Evolutionary conservation across 768 basidiomycete species (phyloP).

Genomic region (Auriscalpium vulgare): DNA sequence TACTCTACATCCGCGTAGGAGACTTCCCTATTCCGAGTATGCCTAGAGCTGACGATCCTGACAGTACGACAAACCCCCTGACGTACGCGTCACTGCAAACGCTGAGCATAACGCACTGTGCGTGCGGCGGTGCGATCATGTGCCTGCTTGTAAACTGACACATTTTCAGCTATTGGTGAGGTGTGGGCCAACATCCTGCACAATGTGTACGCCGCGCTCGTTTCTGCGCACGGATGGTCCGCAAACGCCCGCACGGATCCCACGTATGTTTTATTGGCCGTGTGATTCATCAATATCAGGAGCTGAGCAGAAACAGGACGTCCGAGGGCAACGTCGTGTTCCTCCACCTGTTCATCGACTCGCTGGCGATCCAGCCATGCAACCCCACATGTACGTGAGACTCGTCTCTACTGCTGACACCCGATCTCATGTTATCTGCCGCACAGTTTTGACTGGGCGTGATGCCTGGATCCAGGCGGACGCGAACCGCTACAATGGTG

Average conservation of each 20-base stretch:
- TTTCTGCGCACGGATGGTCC: constrained; percentile 21
- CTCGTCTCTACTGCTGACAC: neutral
- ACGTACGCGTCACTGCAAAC: constrained; percentile 31
- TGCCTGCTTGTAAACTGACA: neutral
- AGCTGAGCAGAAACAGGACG: constrained; percentile 12
- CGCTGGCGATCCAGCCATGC: constrained; percentile 39
- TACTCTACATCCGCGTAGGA: constrained; percentile 45
- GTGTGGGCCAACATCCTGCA: constrained; percentile 42
- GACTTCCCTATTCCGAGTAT: constrained; percentile 17
- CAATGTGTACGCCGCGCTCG: constrained; percentile 26
- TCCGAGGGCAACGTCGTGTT: constrained; percentile 42
- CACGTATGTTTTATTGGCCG: constrained; percentile 14
- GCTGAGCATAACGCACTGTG: constrained; percentile 39
- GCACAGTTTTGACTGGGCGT: constrained; percentile 37
- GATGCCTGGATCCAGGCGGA: constrained; percentile 49
- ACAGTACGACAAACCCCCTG: constrained; percentile 32
- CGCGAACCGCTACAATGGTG: constrained; percentile 35
- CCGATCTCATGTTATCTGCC: neutral
- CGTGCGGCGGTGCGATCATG: constrained; percentile 7
- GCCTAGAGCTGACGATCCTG: neutral
- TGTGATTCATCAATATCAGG: neutral
- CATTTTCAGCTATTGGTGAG: constrained; percentile 41
- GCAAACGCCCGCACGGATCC: constrained; percentile 33
- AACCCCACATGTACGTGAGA: constrained; percentile 38
- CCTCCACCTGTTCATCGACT: constrained; percentile 43